Conservation (phyloP, 1,139 yeast genomes). For the Pneumocystis jirovecii region DNA sequence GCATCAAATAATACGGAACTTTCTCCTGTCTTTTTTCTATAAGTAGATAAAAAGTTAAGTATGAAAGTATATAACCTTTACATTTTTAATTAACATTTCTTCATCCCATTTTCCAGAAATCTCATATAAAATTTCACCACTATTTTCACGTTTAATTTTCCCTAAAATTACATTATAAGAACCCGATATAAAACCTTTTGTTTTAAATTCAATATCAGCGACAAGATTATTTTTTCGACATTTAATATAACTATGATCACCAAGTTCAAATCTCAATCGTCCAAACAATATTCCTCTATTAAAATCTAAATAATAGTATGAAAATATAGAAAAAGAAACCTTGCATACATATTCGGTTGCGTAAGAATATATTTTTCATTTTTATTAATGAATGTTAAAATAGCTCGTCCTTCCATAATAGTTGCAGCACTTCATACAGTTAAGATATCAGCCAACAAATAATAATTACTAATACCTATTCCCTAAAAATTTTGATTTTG, state of each 20-base stretch:
- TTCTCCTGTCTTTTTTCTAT: conserved; percentile 26
- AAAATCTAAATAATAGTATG: neutral
- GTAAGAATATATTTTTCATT: conserved; percentile 58
- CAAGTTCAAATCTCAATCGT: conserved; percentile 72
- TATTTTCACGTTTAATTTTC: conserved; percentile 37
- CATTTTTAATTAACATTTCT: conserved; percentile 52
- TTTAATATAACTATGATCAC: conserved; percentile 70
- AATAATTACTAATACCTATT: conserved; percentile 34
- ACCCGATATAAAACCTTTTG: conserved; percentile 87
- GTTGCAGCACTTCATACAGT: conserved; percentile 49
- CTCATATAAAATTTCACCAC: conserved; percentile 45
- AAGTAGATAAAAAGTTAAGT: neutral
- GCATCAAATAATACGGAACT: conserved; percentile 54
- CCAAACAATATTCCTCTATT: conserved; percentile 52
- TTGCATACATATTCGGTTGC: conserved; percentile 91
- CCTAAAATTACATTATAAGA: conserved; percentile 85
- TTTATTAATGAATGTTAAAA: conserved; percentile 52
- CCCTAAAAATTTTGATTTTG: conserved; percentile 77
- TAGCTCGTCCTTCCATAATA: conserved; percentile 83
- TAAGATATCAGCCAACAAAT: neutral
- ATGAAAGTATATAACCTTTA: conserved; percentile 14
- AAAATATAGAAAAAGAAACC: conserved; percentile 35
- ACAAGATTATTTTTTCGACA: conserved; percentile 45
- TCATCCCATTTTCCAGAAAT: conserved; percentile 91
- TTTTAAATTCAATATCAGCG: conserved; percentile 84